Evolutionary conservation across 345 rosid species (phyloP).

Genomic region (Eucalyptus curtisii): DNA sequence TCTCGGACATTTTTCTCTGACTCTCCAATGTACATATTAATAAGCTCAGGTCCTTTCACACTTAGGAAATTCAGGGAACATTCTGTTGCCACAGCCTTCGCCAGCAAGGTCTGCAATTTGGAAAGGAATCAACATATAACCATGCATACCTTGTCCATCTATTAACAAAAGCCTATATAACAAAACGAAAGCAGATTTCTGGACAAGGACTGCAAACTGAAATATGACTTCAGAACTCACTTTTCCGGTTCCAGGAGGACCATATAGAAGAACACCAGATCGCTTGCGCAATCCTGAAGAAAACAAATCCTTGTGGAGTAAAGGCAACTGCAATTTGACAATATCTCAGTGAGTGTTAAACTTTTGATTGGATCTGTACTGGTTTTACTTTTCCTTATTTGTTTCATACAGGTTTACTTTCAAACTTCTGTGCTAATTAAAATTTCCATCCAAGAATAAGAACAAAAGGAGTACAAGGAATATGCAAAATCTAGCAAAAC

Average conservation of each 20-base stretch:
- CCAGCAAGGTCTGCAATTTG: constrained; percentile 67
- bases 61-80: constrained; percentile 93
- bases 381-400: background rate
- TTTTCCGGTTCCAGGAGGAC: constrained; percentile 99
- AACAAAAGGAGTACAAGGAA: background rate
- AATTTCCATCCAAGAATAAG: background rate
- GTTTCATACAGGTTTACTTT: background rate
- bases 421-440: background rate
- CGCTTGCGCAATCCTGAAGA: constrained; percentile 95
- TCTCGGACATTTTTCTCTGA: constrained; percentile 95
- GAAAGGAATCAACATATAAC: background rate
- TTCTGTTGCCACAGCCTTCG: constrained; percentile 99
- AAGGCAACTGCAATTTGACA: constrained; percentile 47
- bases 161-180: background rate
- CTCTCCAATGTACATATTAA: constrained; percentile 99
- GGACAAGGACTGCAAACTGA: background rate
- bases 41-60: constrained; percentile 95
- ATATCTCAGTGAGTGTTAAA: background rate
- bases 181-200: background rate
- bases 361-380: background rate
- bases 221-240: constrained; percentile 18
- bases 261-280: constrained; percentile 94
- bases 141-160: background rate
- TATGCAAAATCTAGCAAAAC: background rate
- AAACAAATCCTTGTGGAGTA: constrained; percentile 88